A percentile compares a stretch with the other conserved stretches of the same genome.
Conservation (phyloP, 2,329 filamentous ascomycete genomes). For the Hymenoscyphus linearis region DNA sequence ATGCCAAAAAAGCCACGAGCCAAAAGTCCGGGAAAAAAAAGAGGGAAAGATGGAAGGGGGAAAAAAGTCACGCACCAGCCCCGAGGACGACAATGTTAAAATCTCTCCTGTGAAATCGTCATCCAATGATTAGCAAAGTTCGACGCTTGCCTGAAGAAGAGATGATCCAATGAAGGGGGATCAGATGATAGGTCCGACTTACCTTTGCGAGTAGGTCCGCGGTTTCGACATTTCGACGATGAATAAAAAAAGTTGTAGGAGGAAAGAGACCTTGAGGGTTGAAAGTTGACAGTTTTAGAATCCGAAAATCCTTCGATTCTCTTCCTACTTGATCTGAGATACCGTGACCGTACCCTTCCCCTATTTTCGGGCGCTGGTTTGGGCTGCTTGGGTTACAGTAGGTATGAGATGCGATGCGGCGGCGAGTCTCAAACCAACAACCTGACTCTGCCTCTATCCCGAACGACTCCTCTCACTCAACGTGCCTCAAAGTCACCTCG, state of each 20-base stretch:
- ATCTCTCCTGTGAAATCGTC: constrained; percentile 43
- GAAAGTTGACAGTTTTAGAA: background rate
- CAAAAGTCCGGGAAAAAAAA: background rate
- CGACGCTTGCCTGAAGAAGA: background rate
- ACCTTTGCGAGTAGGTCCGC: constrained; percentile 24
- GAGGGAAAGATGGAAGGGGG: background rate
- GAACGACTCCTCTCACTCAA: too few relatives aligned
- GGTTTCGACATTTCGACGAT: constrained; percentile 8
- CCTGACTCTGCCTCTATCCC: too few relatives aligned
- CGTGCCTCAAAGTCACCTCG: too few relatives aligned
- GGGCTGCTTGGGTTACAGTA: too few relatives aligned
- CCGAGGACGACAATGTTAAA: constrained; percentile 64
- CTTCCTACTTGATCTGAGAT: too few relatives aligned
- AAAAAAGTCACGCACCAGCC: constrained; percentile 43
- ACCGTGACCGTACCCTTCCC: too few relatives aligned
- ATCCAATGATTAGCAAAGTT: constrained; percentile 6
- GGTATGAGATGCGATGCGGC: too few relatives aligned
- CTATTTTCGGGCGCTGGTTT: too few relatives aligned
- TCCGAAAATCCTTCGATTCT: background rate
- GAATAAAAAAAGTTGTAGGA: background rate
- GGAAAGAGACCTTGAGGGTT: background rate
- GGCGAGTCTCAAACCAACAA: too few relatives aligned
- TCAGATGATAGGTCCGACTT: background rate
- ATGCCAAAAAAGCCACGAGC: constrained; percentile 2
- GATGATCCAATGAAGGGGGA: background rate